Conservation (phyloP, 768 basidiomycete genomes). For the Hygrophoropsis aurantiaca region DNA sequence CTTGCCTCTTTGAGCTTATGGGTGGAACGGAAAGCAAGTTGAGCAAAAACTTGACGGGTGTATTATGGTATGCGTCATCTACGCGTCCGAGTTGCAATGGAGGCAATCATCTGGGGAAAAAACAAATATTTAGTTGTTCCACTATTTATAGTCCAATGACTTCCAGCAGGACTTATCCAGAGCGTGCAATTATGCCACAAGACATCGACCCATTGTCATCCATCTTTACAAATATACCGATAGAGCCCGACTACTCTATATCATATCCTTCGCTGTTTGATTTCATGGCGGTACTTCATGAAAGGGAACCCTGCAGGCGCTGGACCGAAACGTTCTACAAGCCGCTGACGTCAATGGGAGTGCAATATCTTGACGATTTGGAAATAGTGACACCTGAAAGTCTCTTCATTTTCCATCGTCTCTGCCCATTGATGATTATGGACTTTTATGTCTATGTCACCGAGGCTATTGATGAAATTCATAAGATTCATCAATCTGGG, state of each 20-base stretch:
- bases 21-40: too few relatives aligned
- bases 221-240: conserved; percentile 1
- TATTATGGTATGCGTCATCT: too few relatives aligned
- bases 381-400: conserved; percentile 2
- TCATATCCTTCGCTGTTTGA: background rate
- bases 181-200: too few relatives aligned
- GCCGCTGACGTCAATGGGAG: conserved; percentile 4
- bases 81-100: too few relatives aligned
- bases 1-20: too few relatives aligned
- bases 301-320: background rate
- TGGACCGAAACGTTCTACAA: background rate
- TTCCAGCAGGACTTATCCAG: too few relatives aligned
- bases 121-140: too few relatives aligned
- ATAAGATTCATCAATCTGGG: background rate
- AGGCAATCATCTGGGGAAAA: too few relatives aligned
- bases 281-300: conserved; percentile 1
- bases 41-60: too few relatives aligned
- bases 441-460: conserved; percentile 5
- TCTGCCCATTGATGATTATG: conserved; percentile 7
- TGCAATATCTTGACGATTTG: conserved; percentile 2
- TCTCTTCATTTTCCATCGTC: background rate
- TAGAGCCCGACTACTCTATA: background rate
- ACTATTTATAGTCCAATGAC: too few relatives aligned
- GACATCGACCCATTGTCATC: background rate
- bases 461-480: background rate